Evolutionary conservation across 495 filamentous ascomycete species (phyloP).

Genomic region (Chaetomidium leptoderma): DNA sequence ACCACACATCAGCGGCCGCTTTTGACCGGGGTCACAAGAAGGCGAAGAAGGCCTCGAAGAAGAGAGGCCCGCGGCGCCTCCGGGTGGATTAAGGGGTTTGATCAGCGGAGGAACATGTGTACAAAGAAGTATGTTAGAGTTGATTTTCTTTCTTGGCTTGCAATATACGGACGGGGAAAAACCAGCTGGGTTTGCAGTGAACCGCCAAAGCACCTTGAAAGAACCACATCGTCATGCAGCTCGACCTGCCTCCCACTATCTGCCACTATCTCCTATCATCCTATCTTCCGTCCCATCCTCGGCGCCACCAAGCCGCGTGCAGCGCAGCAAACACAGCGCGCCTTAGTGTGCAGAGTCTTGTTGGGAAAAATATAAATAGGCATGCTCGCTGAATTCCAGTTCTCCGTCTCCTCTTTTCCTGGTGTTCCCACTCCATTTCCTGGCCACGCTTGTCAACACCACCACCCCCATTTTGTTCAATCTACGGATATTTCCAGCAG

Average conservation of each 20-base stretch:
- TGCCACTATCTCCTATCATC: background rate
- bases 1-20: slow-evolving; percentile 75
- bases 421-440: background rate
- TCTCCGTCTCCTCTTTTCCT: background rate
- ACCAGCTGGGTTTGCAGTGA: slow-evolving; percentile 23
- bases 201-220: slow-evolving; percentile 23
- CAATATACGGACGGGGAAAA: slow-evolving; percentile 20
- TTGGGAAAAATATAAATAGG: no score
- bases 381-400: background rate
- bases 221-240: background rate
- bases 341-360: slow-evolving; percentile 3
- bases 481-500: background rate
- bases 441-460: background rate
- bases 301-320: background rate
- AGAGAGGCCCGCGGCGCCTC: slow-evolving; percentile 73
- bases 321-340: background rate
- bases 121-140: slow-evolving; percentile 22
- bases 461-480: background rate
- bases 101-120: slow-evolving; percentile 1
- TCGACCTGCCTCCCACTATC: no score
- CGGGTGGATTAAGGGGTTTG: slow-evolving; percentile 64
- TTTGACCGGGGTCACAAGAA: slow-evolving; percentile 95
- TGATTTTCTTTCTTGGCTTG: slow-evolving; percentile 19
- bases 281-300: slow-evolving; percentile 3
- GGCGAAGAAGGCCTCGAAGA: slow-evolving; percentile 77